Percentiles rank a stretch among this genome's conserved stretches.
These are phyloP conservation scores for Aspergillus latus DNA, from an alignment of 2,329 filamentous ascomycete species.

Conservation along the genomic window DNA sequence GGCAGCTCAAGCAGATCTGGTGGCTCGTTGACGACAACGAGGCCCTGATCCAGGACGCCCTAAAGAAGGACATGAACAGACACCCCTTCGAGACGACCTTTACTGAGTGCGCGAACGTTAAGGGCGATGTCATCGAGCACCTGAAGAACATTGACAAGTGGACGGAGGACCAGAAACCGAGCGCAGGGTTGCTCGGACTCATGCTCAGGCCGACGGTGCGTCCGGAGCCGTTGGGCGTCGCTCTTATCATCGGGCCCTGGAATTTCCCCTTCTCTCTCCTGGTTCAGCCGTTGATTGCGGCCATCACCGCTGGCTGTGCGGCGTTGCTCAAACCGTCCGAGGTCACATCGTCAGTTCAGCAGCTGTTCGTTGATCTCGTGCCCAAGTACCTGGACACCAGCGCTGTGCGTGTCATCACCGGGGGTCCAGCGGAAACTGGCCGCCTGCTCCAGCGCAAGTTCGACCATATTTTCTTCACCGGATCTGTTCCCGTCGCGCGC, in stretches of 20 bases:
- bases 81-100: constrained; percentile 35
- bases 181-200: constrained; percentile 29
- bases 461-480: constrained; percentile 51
- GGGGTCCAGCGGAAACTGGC: constrained; percentile 40
- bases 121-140: constrained; percentile 39
- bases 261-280: constrained; percentile 47
- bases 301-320: constrained; percentile 46
- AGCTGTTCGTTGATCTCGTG: constrained; percentile 42
- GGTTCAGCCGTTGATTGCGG: constrained; percentile 43
- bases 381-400: constrained; percentile 45
- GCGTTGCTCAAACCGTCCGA: constrained; percentile 49
- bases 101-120: constrained; percentile 33
- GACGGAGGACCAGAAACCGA: constrained; percentile 37
- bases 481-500: constrained; percentile 40
- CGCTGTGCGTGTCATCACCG: constrained; percentile 39
- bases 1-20: constrained; percentile 45
- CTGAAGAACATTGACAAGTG: constrained; percentile 44
- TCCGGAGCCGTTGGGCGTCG: constrained; percentile 47
- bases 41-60: constrained; percentile 31
- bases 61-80: constrained; percentile 39
- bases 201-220: constrained; percentile 35
- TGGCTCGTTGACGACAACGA: constrained; percentile 46
- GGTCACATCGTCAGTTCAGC: constrained; percentile 34
- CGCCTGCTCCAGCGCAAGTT: constrained; percentile 41
- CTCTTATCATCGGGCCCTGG: constrained; percentile 49